Conservation (phyloP, 345 rosid species). For the Melaleuca alternifolia region DNA sequence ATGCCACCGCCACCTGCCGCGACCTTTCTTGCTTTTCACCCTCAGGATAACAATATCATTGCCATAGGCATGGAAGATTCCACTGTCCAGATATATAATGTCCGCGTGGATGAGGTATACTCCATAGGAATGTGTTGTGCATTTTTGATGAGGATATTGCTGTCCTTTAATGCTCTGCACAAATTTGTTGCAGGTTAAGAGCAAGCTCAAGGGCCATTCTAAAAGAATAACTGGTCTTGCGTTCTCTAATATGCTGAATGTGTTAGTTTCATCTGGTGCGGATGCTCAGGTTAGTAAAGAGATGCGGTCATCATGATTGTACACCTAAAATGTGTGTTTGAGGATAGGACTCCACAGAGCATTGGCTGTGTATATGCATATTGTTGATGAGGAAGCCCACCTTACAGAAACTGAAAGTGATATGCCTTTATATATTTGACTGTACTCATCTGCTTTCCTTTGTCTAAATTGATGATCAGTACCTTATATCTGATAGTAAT, state of each 20-base stretch:
- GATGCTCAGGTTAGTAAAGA: slow-evolving; percentile 54
- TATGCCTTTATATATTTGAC: not conserved
- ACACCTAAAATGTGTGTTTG: not conserved
- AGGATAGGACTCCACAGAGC: not conserved
- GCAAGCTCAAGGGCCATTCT: slow-evolving; percentile 73
- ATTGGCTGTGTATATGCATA: not conserved
- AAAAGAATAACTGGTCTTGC: slow-evolving; percentile 76
- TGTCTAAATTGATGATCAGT: not conserved
- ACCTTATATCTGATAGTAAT: not conserved
- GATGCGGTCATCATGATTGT: not conserved
- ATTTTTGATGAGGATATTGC: not conserved
- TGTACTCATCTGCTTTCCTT: not conserved
- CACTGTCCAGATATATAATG: slow-evolving; percentile 72
- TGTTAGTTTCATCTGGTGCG: slow-evolving; percentile 78
- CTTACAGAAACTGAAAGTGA: not conserved
- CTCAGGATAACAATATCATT: slow-evolving; percentile 75
- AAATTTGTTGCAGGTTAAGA: slow-evolving; percentile 41
- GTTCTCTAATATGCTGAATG: slow-evolving; percentile 52
- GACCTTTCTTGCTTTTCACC: slow-evolving; percentile 75
- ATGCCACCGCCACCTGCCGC: slow-evolving; percentile 84
- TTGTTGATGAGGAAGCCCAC: not conserved
- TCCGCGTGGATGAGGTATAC: slow-evolving; percentile 71
- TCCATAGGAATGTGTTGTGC: not conserved
- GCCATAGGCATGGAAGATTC: slow-evolving; percentile 91
- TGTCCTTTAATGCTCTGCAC: not conserved